phyloP scores from a whole-genome alignment of 208 protist genomes.

The Leishmania arabica region DNA sequence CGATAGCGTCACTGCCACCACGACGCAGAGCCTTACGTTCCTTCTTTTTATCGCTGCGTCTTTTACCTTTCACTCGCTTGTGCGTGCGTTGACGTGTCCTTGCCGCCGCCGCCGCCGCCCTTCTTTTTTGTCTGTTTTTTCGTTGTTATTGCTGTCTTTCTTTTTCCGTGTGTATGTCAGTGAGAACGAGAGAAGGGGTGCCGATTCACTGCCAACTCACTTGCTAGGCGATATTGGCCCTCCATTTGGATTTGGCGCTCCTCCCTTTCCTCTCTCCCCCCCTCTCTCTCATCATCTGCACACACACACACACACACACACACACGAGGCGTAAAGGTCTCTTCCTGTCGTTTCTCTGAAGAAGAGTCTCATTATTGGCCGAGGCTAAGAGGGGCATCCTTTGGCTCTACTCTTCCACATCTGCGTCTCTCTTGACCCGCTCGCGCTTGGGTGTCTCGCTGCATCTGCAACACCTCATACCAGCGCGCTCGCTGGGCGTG shows the following conservation, averaged over 20 bases:
- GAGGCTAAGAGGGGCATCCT: neutral
- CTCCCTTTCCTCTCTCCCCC: too few relatives aligned
- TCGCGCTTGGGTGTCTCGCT: neutral
- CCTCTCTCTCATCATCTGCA: neutral
- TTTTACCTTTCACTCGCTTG: neutral
- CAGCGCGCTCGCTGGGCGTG: neutral
- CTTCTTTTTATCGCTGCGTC: conserved; percentile 1
- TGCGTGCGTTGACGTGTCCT: neutral
- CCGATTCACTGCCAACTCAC: neutral
- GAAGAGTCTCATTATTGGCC: neutral
- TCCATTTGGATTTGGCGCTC: neutral
- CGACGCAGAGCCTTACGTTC: neutral
- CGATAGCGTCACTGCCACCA: neutral
- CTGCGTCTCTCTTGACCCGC: neutral
- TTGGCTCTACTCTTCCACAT: neutral
- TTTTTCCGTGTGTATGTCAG: neutral
- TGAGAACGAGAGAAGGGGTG: neutral
- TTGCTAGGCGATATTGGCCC: neutral
- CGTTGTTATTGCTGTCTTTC: neutral
- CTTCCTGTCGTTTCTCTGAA: neutral
- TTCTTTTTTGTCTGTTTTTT: rapidly evolving
- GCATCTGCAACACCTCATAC: neutral
- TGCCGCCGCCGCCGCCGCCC: neutral
- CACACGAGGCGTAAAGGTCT: neutral
- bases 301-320: neutral